Evolutionary conservation across 345 rosid species (phyloP), one percentile per base, ranked within the genome.

Genomic region (Pugionium dolabratum): DNA sequence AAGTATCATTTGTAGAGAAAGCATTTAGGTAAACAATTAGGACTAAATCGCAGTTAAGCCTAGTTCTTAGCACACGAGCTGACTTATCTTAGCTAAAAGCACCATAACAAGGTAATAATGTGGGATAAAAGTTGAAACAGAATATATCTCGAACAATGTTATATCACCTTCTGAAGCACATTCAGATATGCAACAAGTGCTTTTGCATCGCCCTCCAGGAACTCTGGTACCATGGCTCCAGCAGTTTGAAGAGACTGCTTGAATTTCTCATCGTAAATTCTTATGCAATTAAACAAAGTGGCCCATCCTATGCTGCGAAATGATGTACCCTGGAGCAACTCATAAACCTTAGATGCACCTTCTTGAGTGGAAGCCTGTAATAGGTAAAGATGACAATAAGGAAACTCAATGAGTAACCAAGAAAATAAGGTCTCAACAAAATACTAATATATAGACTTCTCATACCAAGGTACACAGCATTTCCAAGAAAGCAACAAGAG

Each of bases 401-500:
- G 64, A 57, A 45, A 11, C 49, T 11, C 30, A 11, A 54, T 62
- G 50, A 43, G 67, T 65, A 62, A 52, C 59, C 43, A 42, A 26
- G 37, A 6, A 49, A 28, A 62, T 18, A 36, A 28, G 53, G 27
- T 8, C 62, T 2, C 48, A 59, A 48, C 11, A 58, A 44, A 27
- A 37, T 2, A 73, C 34, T 48, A 42, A 63, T 36, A 60, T 32
- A 75, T 53, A 62, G 37, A 71, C 36, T 59, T 58, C 41, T 28
- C 87, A 52, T 92, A 92, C 98, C 97, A 93, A 81, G 80, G 96
- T 85, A 76, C 96, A 73, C 68, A 90, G 80, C 97, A 93, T 87
- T 79, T 86, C 86, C 71, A 93, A 80, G 86, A 93, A 93, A 64
- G 97, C 96, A 76, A 84, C 98, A 33, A 90, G 94, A 9, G 98